Percentiles rank a stretch among this genome's conserved stretches.
Conservation (phyloP, 2,329 filamentous ascomycete genomes). For the Trichoderma gracile region DNA sequence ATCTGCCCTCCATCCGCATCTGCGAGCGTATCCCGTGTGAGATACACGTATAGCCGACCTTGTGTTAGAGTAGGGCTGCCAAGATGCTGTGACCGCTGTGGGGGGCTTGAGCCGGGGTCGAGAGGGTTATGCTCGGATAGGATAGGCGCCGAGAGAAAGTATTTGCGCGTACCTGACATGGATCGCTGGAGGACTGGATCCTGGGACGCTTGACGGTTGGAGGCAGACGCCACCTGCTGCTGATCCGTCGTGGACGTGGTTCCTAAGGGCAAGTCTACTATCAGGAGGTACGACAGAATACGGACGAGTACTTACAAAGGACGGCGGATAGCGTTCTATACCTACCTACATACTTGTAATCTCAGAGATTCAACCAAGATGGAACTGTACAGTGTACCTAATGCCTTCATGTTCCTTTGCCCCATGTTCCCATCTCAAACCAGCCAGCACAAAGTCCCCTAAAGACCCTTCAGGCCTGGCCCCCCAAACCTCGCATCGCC, state of each 20-base stretch:
- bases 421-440: neutral
- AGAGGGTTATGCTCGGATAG: slow-evolving; percentile 11
- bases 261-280: too few species aligned
- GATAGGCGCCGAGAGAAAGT: neutral
- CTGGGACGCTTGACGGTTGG: neutral
- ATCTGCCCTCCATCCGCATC: neutral
- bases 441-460: neutral
- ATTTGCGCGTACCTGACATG: slow-evolving; percentile 12
- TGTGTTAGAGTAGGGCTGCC: neutral
- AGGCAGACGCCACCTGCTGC: slow-evolving; percentile 1
- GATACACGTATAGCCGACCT: slow-evolving; percentile 3
- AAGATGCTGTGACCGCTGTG: neutral
- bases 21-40: neutral
- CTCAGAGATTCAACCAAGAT: too few species aligned
- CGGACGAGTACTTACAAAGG: too few species aligned
- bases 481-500: slow-evolving; percentile 8
- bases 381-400: too few species aligned
- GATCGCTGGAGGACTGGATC: neutral
- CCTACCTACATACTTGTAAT: too few species aligned
- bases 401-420: neutral
- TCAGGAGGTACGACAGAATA: too few species aligned
- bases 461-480: neutral
- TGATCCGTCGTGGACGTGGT: too few species aligned
- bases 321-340: too few species aligned
- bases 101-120: slow-evolving; percentile 4